Percentiles rank a stretch among this genome's conserved stretches.
These are phyloP conservation scores for Syzygium oleosum DNA, from an alignment of 345 rosid species.

Conservation along the genomic window DNA sequence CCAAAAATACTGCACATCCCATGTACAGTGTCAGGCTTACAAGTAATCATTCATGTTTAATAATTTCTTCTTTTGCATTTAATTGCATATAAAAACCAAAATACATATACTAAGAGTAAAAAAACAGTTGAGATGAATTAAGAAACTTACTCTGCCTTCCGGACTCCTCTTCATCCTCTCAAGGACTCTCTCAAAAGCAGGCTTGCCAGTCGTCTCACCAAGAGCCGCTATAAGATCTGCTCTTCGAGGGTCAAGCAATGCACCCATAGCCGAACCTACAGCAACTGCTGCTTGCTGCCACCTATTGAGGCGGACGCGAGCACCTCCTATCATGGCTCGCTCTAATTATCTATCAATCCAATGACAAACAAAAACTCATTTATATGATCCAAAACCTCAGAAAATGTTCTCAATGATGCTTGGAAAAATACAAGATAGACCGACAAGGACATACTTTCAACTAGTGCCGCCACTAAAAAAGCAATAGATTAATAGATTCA, in stretches of 20 bases:
- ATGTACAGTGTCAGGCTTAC: background rate
- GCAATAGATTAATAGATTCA: background rate
- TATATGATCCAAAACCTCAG: background rate
- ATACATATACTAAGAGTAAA: background rate
- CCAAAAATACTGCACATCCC: background rate
- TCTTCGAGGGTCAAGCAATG: slow-evolving; percentile 33
- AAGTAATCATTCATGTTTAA: background rate
- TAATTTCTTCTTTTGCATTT: background rate
- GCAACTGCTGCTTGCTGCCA: slow-evolving; percentile 44
- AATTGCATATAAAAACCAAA: background rate
- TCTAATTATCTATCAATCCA: background rate
- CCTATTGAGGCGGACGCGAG: slow-evolving; percentile 15
- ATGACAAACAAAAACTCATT: background rate
- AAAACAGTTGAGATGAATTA: background rate
- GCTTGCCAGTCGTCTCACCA: slow-evolving; percentile 36
- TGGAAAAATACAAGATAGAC: background rate
- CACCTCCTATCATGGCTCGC: slow-evolving; percentile 15
- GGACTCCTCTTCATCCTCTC: slow-evolving; percentile 31
- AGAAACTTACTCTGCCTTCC: slow-evolving; percentile 26
- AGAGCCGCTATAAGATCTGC: slow-evolving; percentile 38
- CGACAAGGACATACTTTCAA: background rate
- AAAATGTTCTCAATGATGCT: background rate
- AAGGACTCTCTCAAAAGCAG: slow-evolving; percentile 33
- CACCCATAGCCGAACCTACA: slow-evolving; percentile 32
- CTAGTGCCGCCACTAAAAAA: background rate